Base-by-base conservation (phyloP, 2,329 filamentous ascomycete species). In the Aspergillus sp. region DNA sequence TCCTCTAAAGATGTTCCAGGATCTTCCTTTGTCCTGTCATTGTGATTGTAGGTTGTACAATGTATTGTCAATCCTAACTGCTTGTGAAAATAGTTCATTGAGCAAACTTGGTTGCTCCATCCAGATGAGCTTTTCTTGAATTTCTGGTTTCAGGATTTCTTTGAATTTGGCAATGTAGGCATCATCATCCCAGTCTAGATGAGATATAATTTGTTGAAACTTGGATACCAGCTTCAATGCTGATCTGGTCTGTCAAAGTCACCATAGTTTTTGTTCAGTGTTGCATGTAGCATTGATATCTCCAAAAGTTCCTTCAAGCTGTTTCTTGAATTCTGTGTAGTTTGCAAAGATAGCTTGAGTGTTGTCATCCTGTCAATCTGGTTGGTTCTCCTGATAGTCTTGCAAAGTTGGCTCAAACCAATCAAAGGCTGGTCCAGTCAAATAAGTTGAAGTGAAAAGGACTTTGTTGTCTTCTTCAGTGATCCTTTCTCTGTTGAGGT, bases 51-150 rank as follows among this genome's bases (percentile, higher is more conserved):
- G 10, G 38, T 48, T 43, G 32, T 46, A 49, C n/a, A 49, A 29
- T 36, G 32, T 26, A 26, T 47, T 47, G 39, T 47, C 12, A 6
- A 47, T 33, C n/a, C 35, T 41, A 19, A 43, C 36, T n/a, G 7
- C 32, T 10, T 35, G 30, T 26, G 29, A 32, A 10, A 43, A 43
- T 29, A 46, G 27, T 19, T 44, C 39, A 29, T 7, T 29, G 9
- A 50, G 12, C 2, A 36, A 5, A 30, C 28, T 42, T 36, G 26
- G 42, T 42, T 32, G 42, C 43, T n/a, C 39, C 4, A 28, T 28
- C 39, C 29, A 28, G 32, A 40, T 45, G 26, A 51, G 38, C 27
- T 42, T 41, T n/a, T 52, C 47, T 38, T 46, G 48, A 33, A 45
- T 41, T 29, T 49, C 10, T n/a, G 9, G 29, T 26, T 47, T 50